Base-by-base conservation (phyloP, 2,329 filamentous ascomycete species). In the Annulohypoxylon truncatum region DNA sequence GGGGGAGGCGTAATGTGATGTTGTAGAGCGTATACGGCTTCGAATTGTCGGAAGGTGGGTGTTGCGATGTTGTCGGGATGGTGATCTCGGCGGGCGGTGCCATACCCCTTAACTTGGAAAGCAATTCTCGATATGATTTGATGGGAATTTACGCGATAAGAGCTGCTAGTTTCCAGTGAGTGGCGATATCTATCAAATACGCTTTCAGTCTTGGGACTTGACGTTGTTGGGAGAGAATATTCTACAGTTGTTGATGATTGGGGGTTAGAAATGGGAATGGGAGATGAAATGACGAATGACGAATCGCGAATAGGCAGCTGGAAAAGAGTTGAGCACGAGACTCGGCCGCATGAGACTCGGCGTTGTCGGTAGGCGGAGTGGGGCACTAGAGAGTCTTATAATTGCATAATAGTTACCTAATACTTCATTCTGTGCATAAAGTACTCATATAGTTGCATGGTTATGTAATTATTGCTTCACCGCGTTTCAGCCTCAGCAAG, bases 11-110 rank as follows among this genome's bases (percentile, higher is more conserved):
- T 64, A 96, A 84, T 20, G 88, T 89, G 78, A 94, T 90, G 77
- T 92, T 92, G 82, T 94, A 95, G 69, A 90, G 85, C 0, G 92
- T 94, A 78, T 89, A 93, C 0, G 90, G 85, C 74, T 93, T 92
- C 68, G 84, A 82, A 68, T 83, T 82, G 63, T 84, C 81, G 56
- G 81, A 64, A 2, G 80, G 77, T 0, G 78, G 77, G 55, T 84
- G 83, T 62, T 87, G 79, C 68, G 86, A 89, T 51, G 89, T 90
- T n/a, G 87, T 87, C 9, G 88, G 88, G 71, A 91, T 90, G 65
- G 86, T 87, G 75, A 91, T 89, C 76, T 91, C 88, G 75, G 86
- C 84, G 38, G 89, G 87, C 55, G 89, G 88, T 67, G 87, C 86
- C 89, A 90, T 90, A 67, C 61, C 77, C 44, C 33, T 59, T 20